Evolutionary conservation across 805 yeast species (phyloP), one percentile per base, ranked within the genome.

Genomic region (Candida parachauliodes): DNA sequence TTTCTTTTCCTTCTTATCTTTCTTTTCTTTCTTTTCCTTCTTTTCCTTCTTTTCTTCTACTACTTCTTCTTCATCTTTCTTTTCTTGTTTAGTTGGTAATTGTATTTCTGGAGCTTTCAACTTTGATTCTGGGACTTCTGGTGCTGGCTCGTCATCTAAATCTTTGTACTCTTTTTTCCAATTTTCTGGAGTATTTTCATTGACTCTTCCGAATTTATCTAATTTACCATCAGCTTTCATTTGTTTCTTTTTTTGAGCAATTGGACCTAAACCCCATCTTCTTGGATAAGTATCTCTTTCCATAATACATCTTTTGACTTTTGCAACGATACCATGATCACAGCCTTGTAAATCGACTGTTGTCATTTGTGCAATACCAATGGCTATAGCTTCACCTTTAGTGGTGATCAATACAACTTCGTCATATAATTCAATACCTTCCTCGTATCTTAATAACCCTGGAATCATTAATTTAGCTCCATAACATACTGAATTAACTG

Each of bases 381-480:
- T 82, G 42, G 98, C 98, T 65, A 91, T 88, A 42, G 97, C 98
- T 74, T 91, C 98, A 77, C 98, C 98, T 77, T 91, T 91, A 47
- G 98, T 91, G 52, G 98, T 93, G 74, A 91, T 93, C 55, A 91
- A 78, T 34, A 91, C 98, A 57, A 91, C 97, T 74, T 91, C 98
- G 60, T 91, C 98, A 60, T 91, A 88, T 54, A 91, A 76, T 70
- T 91, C 98, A 54, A 91, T 91, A 48, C 96, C 97, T 56, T 88
- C 94, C 72, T 91, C 98, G 64, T 93, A 91, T 71, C 98, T 85
- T 60, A 93, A 76, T 57, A 91, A 72, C 73, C 98, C 98, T 46
- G 98, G 98, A 60, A 93, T 88, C 98, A 93, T 91, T 55, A 91
- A 78, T 70, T 93, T 91, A 50, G 98, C 98, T 66, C 98, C 98